A percentile compares a stretch with the other conserved stretches of the same genome.
phyloP scores from a whole-genome alignment of 768 basidiomycete species.

The Terana coerulea region DNA sequence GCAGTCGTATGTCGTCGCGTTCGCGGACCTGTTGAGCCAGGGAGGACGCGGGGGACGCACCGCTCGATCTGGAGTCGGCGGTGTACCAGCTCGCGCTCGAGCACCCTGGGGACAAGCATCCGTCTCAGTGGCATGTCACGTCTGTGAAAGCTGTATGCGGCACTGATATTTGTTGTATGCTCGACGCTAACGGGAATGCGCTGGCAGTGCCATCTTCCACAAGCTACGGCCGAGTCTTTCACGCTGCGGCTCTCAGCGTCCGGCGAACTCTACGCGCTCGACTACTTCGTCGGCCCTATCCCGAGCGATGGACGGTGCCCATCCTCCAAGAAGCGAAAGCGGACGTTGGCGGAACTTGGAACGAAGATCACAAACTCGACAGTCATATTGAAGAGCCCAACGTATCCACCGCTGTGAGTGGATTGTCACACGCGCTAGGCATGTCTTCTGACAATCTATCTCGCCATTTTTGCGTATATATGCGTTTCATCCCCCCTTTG shows the following conservation, averaged over 20 bases:
- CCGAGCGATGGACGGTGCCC: conserved; percentile 71
- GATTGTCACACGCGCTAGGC: neutral
- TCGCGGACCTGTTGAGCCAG: conserved; percentile 39
- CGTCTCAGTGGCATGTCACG: conserved; percentile 50
- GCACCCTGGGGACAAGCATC: conserved; percentile 39
- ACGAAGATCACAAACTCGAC: conserved; percentile 49
- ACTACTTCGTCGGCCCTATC: conserved; percentile 67
- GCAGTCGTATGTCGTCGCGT: conserved; percentile 42
- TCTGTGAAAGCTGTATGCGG: conserved; percentile 62
- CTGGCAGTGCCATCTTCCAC: conserved; percentile 64
- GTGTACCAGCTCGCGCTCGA: conserved; percentile 58
- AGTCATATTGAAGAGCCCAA: conserved; percentile 40
- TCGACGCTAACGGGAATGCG: no score
- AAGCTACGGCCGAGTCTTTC: conserved; percentile 50
- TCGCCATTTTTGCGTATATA: neutral
- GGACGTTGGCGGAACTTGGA: conserved; percentile 18
- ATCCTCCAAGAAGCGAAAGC: conserved; percentile 14
- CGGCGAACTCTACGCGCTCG: conserved; percentile 56
- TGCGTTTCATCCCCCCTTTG: neutral
- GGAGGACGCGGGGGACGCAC: conserved; percentile 17
- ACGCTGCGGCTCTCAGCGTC: conserved; percentile 47
- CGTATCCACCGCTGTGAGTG: conserved; percentile 56
- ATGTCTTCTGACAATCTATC: neutral
- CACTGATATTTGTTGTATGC: conserved; percentile 9
- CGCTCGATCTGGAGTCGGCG: neutral